These are phyloP conservation scores for Tinospora cordifolia DNA, from an alignment of 164 flowering plant species.

Conservation along the genomic window DNA sequence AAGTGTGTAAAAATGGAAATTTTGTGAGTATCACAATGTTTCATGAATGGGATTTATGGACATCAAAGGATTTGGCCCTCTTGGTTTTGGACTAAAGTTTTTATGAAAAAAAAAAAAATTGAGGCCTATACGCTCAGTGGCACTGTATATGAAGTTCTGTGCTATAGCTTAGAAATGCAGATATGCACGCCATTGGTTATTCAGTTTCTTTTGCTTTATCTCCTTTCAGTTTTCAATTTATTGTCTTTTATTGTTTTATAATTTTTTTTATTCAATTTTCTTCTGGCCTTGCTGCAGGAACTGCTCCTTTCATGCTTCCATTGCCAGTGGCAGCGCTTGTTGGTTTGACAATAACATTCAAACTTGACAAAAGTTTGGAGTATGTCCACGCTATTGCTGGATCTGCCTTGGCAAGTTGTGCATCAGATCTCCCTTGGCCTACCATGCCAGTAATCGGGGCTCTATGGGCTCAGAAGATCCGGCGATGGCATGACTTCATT, in stretches of 20 bases:
- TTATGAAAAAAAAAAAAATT: neutral
- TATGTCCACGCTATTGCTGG: slow-evolving; percentile 59
- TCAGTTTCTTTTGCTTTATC: neutral
- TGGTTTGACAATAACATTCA: slow-evolving; percentile 84
- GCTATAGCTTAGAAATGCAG: neutral
- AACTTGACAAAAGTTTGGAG: slow-evolving; percentile 60
- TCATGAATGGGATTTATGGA: neutral
- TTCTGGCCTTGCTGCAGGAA: slow-evolving; percentile 26
- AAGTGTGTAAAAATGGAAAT: neutral
- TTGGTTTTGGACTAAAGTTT: neutral
- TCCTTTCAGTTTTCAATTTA: neutral
- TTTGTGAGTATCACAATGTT: neutral
- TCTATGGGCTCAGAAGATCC: slow-evolving; percentile 84
- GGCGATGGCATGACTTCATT: slow-evolving; percentile 78
- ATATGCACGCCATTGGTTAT: neutral
- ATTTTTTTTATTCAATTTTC: neutral
- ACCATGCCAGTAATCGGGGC: slow-evolving; percentile 68
- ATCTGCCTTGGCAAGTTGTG: slow-evolving; percentile 58
- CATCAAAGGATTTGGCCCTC: neutral
- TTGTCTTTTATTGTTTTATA: too few species aligned
- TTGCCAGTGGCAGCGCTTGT: slow-evolving; percentile 85
- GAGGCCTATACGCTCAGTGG: too few species aligned
- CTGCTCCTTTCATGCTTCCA: slow-evolving; percentile 54
- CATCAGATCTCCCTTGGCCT: slow-evolving; percentile 72
- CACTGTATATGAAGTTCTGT: neutral